A percentile compares a stretch with the other conserved stretches of the same genome.
Evolutionary conservation across 2,329 filamentous ascomycete genomes (phyloP).

Genomic region (Coniochaeta pulveracea): DNA sequence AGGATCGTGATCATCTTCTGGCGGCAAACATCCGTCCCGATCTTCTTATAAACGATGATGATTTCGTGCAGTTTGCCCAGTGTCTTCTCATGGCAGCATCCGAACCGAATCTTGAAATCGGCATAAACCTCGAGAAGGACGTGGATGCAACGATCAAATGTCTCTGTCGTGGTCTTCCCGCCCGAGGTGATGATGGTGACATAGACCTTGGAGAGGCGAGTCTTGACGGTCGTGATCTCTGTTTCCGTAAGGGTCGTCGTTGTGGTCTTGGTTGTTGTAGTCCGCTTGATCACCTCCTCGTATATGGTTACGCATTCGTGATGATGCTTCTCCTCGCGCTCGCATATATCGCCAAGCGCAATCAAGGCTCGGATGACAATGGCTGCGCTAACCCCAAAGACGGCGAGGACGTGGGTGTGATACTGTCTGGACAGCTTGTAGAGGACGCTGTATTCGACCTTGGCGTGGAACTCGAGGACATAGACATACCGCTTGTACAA

Average conservation of each 20-base stretch:
- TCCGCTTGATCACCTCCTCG: conserved; percentile 30
- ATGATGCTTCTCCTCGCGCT: conserved; percentile 26
- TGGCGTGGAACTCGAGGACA: conserved; percentile 30
- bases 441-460: conserved; percentile 28
- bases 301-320: conserved; percentile 33
- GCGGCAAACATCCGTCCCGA: conserved; percentile 24
- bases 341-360: conserved; percentile 31
- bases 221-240: conserved; percentile 32
- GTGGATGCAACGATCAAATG: conserved; percentile 23
- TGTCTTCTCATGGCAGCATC: conserved; percentile 33
- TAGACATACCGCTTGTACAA: conserved; percentile 34
- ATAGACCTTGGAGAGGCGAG: conserved; percentile 35
- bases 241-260: conserved; percentile 22
- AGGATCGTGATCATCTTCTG: conserved; percentile 25
- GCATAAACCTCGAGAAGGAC: conserved; percentile 30
- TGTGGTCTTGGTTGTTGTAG: conserved; percentile 22
- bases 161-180: conserved; percentile 21
- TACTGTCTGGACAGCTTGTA: conserved; percentile 36
- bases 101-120: conserved; percentile 27
- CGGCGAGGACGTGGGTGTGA: conserved; percentile 29
- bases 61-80: conserved; percentile 29
- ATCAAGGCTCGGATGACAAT: conserved; percentile 21
- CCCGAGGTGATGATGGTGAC: conserved; percentile 26
- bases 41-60: conserved; percentile 26
- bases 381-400: conserved; percentile 19